Conservation (phyloP, 495 filamentous ascomycete species). For the Tuber microsphaerosporum region DNA sequence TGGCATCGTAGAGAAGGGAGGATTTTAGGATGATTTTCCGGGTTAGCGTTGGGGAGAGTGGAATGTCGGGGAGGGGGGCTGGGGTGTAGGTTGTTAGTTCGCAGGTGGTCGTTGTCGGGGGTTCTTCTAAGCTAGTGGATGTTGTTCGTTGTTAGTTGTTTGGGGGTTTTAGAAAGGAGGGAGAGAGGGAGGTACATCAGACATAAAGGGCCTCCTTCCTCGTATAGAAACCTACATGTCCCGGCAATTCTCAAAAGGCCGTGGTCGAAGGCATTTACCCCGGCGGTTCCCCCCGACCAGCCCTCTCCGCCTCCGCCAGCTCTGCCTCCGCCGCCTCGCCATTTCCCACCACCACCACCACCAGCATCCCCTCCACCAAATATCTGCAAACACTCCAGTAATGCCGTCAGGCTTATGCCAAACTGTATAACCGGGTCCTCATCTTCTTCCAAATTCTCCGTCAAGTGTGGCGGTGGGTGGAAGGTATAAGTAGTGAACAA, state of each 20-base stretch:
- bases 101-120: constrained; percentile 82
- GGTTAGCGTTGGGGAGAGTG: constrained; percentile 67
- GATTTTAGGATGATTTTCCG: constrained; percentile 85
- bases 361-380: constrained; percentile 69
- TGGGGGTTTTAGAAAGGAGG: neutral
- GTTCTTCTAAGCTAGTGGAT: constrained; percentile 71
- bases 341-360: constrained; percentile 9
- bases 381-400: constrained; percentile 91
- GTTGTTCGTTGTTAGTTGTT: neutral
- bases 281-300: neutral
- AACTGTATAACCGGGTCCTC: constrained; percentile 51
- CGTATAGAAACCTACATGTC: constrained; percentile 74
- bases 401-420: constrained; percentile 73
- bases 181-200: constrained; percentile 24
- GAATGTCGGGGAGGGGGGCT: constrained; percentile 62
- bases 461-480: constrained; percentile 44
- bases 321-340: constrained; percentile 6
- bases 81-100: constrained; percentile 85
- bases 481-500: constrained; percentile 80
- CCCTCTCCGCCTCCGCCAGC: constrained; percentile 1
- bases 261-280: constrained; percentile 59
- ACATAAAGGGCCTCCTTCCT: constrained; percentile 61
- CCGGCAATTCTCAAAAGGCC: constrained; percentile 69
- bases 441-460: constrained; percentile 25
- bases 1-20: constrained; percentile 18